phyloP scores from a whole-genome alignment of 73 alveolate species.

The Paraurostyla sp. region DNA sequence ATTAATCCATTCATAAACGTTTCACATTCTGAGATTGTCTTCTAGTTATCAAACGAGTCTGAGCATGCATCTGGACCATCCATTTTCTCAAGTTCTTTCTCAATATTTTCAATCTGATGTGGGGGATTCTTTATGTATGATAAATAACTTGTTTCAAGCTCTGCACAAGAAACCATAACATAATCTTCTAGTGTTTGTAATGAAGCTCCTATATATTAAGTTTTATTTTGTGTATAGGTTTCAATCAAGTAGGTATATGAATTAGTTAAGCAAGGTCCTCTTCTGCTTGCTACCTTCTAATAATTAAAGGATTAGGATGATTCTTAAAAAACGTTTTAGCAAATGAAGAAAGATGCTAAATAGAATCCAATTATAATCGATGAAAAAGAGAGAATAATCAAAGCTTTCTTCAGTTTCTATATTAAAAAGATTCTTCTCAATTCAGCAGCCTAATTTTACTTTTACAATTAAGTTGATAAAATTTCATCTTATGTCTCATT shows the following conservation, averaged over 20 bases:
- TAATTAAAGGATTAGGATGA: conserved; percentile 9
- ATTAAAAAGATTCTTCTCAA: too few species aligned
- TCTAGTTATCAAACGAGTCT: too few species aligned
- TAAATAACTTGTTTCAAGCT: background rate
- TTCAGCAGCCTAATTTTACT: too few species aligned
- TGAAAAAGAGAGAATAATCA: too few species aligned
- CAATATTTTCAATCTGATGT: background rate
- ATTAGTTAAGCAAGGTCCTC: conserved; percentile 16
- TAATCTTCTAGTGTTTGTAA: background rate
- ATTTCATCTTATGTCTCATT: too few species aligned
- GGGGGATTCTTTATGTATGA: conserved; percentile 5
- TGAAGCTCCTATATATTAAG: background rate
- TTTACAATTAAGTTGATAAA: too few species aligned
- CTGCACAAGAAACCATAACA: background rate
- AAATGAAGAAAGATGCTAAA: background rate
- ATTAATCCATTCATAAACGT: background rate
- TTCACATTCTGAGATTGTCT: too few species aligned
- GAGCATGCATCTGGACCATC: too few species aligned
- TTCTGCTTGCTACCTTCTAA: background rate
- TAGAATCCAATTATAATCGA: background rate
- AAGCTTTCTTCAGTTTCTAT: too few species aligned
- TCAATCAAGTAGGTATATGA: background rate
- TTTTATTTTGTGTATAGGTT: background rate
- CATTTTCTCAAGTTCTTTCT: background rate
- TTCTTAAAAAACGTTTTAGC: background rate